Percentiles rank a stretch among this genome's conserved stretches.
Conservation (phyloP, 257 asterid species). For the Jasminum sambac region DNA sequence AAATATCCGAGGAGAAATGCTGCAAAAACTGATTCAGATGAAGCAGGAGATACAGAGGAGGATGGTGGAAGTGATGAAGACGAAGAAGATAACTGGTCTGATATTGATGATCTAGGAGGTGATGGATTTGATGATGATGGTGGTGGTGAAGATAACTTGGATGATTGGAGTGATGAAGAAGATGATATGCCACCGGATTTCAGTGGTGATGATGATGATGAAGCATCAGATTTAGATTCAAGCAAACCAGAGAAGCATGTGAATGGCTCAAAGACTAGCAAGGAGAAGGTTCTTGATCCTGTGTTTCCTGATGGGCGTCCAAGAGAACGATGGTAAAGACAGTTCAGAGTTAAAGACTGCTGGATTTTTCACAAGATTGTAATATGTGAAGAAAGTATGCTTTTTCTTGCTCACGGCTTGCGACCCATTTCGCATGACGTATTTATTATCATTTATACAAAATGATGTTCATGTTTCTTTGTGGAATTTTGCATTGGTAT, state of each 20-base stretch:
- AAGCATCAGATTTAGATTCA: conserved; percentile 38
- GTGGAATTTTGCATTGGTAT: not conserved
- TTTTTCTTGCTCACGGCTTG: conserved; percentile 17
- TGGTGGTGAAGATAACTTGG: conserved; percentile 43
- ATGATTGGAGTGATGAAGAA: conserved; percentile 65
- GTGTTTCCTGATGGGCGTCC: conserved; percentile 86
- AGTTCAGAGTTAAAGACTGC: not conserved
- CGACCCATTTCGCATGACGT: conserved; percentile 27
- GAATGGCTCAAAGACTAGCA: conserved; percentile 30
- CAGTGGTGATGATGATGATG: conserved; percentile 44
- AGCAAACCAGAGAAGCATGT: conserved; percentile 38
- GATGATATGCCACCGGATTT: conserved; percentile 82
- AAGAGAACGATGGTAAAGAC: conserved; percentile 83
- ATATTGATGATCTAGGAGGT: conserved; percentile 54
- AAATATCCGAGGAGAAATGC: conserved; percentile 47
- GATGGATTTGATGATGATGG: conserved; percentile 45
- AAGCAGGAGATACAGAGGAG: conserved; percentile 35
- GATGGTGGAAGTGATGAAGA: conserved; percentile 46
- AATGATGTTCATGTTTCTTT: not conserved
- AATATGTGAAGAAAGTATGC: not conserved
- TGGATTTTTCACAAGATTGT: not conserved
- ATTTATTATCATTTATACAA: conserved; percentile 25
- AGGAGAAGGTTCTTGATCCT: conserved; percentile 50
- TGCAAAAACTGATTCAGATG: conserved; percentile 34
- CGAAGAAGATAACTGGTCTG: conserved; percentile 66